phyloP scores from a whole-genome alignment of 768 basidiomycete genomes.

The Epithele typhae region DNA sequence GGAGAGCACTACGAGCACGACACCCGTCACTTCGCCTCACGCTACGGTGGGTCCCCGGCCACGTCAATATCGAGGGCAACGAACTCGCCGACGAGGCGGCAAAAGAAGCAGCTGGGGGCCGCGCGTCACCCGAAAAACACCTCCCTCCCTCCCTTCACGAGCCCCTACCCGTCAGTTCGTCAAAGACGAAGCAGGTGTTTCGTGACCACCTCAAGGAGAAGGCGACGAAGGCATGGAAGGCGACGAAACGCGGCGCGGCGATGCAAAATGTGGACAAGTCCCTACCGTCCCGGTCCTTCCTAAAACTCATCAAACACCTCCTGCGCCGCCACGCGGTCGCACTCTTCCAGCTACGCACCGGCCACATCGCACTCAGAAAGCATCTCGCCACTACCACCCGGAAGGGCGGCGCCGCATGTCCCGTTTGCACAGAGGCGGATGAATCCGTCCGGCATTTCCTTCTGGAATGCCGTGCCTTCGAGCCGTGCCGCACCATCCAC shows the following conservation, averaged over 20 bases:
- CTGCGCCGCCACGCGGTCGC: background rate
- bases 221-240: background rate
- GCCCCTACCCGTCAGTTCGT: background rate
- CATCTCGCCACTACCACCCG: constrained; percentile 18
- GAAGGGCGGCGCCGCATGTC: constrained; percentile 7
- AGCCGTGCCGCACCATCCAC: background rate
- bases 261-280: background rate
- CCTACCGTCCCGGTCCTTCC: background rate
- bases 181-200: background rate
- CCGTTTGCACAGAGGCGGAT: background rate
- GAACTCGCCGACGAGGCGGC: constrained; percentile 19
- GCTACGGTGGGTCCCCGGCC: constrained; percentile 20
- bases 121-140: background rate
- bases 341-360: constrained; percentile 29
- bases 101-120: constrained; percentile 16
- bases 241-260: background rate
- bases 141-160: background rate
- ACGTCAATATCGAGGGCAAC: constrained; percentile 18
- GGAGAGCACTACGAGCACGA: background rate
- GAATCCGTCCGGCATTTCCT: constrained; percentile 20
- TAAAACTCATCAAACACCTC: background rate
- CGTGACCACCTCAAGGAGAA: background rate
- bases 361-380: constrained; percentile 27
- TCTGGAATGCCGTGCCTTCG: constrained; percentile 12
- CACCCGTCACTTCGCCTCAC: background rate